Percentiles rank a stretch among this genome's conserved stretches.
Conservation (phyloP, 2,329 filamentous ascomycete species). For the Aspergillus piperis region DNA sequence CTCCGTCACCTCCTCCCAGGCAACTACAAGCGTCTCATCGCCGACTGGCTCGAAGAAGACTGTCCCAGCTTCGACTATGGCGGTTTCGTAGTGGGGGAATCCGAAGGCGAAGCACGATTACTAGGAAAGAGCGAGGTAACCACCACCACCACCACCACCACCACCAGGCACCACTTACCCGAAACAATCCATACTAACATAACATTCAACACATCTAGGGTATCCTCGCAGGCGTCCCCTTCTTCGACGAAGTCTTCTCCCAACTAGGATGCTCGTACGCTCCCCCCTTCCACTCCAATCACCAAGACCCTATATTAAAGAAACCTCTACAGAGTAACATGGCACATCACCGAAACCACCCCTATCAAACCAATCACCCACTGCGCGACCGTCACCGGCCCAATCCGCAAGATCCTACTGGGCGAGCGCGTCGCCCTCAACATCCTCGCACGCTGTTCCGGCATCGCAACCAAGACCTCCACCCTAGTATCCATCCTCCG, state of each 20-base stretch:
- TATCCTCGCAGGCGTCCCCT: slow-evolving; percentile 86
- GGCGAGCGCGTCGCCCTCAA: slow-evolving; percentile 93
- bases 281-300: not conserved
- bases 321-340: slow-evolving; percentile 64
- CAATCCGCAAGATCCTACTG: slow-evolving; percentile 79
- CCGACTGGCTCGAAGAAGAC: slow-evolving; percentile 90
- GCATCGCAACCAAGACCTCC: slow-evolving; percentile 69
- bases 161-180: too few relatives aligned
- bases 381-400: slow-evolving; percentile 82
- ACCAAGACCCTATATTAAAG: not conserved
- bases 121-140: slow-evolving; percentile 59
- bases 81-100: slow-evolving; percentile 85
- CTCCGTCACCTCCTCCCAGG: slow-evolving; percentile 76
- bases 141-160: not conserved
- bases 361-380: slow-evolving; percentile 60
- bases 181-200: not conserved
- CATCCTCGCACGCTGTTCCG: slow-evolving; percentile 84
- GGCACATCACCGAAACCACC: slow-evolving; percentile 77
- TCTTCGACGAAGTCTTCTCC: slow-evolving; percentile 89
- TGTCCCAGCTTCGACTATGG: slow-evolving; percentile 96
- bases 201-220: slow-evolving; percentile 51
- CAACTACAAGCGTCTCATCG: slow-evolving; percentile 78
- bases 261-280: slow-evolving; percentile 79
- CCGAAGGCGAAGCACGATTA: slow-evolving; percentile 47
- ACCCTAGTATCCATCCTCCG: slow-evolving; percentile 55